Percentiles rank a stretch among this genome's conserved stretches.
These are phyloP conservation scores for Kwoniella europaea DNA, from an alignment of 768 basidiomycete genomes.

Conservation along the genomic window DNA sequence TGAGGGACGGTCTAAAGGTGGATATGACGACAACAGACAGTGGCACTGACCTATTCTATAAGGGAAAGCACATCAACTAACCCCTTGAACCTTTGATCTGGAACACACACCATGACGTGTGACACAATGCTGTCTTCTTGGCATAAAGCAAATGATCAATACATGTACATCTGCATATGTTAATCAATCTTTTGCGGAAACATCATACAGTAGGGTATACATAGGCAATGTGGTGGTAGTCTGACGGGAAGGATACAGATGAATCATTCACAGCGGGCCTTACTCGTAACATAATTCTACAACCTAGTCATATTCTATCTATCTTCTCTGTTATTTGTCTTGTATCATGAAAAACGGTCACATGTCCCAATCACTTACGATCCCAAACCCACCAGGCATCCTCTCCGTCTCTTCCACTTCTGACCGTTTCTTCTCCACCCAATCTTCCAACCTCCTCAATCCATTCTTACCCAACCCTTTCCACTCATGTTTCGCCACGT, in stretches of 20 bases:
- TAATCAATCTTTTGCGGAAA: too few relatives aligned
- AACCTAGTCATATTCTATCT: too few relatives aligned
- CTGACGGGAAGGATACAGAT: too few relatives aligned
- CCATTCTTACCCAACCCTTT: conserved; percentile 79
- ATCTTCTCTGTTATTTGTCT: too few relatives aligned
- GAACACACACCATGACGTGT: not conserved
- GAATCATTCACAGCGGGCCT: too few relatives aligned
- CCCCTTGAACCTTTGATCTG: not conserved
- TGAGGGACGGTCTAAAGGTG: not conserved
- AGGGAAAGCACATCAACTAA: not conserved
- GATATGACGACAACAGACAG: not conserved
- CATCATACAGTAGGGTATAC: not conserved
- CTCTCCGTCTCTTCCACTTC: conserved; percentile 6
- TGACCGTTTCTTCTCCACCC: conserved; percentile 65
- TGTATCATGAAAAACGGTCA: not conserved
- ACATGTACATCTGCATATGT: not conserved
- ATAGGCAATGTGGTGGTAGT: too few relatives aligned
- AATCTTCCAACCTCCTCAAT: conserved; percentile 68
- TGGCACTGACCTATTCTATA: conserved; percentile 1
- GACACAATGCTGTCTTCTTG: not conserved
- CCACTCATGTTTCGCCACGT: conserved; percentile 93
- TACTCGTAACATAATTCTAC: too few relatives aligned
- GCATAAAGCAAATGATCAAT: not conserved
- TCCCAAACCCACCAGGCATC: not conserved
- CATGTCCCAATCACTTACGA: conserved; percentile 6